A percentile compares a stretch with the other conserved stretches of the same genome.
Evolutionary conservation across 352 stramenopile genomes (phyloP).

Genomic region (Globisporangium spiculum): DNA sequence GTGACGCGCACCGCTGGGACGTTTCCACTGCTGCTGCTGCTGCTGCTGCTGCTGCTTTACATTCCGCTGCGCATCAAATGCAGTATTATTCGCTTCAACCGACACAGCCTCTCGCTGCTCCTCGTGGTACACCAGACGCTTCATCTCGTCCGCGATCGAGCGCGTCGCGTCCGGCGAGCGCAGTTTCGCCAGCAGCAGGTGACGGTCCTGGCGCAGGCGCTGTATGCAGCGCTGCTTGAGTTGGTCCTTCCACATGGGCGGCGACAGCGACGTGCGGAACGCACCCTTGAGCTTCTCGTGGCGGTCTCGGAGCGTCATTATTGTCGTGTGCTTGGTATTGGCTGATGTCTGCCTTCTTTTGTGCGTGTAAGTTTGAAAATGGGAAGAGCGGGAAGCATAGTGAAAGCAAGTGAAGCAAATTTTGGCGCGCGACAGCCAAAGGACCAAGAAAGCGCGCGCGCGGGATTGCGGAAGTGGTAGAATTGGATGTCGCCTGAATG

Average conservation of each 20-base stretch:
- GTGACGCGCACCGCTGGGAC: slow-evolving; percentile 15
- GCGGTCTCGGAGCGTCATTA: slow-evolving; percentile 16
- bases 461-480: not conserved
- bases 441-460: slow-evolving; percentile 6
- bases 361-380: slow-evolving; percentile 5
- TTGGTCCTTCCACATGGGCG: slow-evolving; percentile 74
- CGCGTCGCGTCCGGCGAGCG: slow-evolving; percentile 41
- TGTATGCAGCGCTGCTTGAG: slow-evolving; percentile 70
- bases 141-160: slow-evolving; percentile 64
- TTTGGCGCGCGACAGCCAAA: slow-evolving; percentile 8
- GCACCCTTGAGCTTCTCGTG: slow-evolving; percentile 20
- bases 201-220: slow-evolving; percentile 59
- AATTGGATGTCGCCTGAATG: not conserved
- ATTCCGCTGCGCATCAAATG: not conserved
- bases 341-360: not conserved
- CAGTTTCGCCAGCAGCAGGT: slow-evolving; percentile 58
- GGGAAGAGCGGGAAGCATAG: not conserved
- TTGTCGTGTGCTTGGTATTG: not conserved
- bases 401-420: slow-evolving; percentile 2
- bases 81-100: not conserved
- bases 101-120: slow-evolving; percentile 17
- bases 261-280: slow-evolving; percentile 51
- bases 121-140: slow-evolving; percentile 50
- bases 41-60: not conserved
- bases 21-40: not conserved